Evolutionary conservation across 2,329 filamentous ascomycete genomes (phyloP).

Genomic region (Pestalotiopsis sp.): DNA sequence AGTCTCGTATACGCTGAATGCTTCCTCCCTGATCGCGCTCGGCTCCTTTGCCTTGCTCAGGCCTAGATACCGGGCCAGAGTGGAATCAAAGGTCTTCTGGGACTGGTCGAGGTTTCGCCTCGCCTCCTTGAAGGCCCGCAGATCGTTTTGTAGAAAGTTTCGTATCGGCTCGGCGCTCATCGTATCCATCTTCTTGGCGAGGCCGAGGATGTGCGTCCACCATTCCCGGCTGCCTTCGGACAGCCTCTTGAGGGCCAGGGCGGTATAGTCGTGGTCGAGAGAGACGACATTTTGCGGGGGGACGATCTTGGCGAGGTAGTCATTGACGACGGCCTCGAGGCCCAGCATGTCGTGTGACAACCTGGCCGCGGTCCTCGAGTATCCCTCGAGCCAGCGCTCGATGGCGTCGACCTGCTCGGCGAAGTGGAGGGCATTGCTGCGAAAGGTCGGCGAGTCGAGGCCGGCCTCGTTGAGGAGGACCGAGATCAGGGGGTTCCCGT

Average conservation of each 20-base stretch:
- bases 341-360: constrained; percentile 65
- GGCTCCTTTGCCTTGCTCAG: constrained; percentile 95
- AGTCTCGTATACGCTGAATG: constrained; percentile 92
- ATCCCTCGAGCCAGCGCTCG: constrained; percentile 84
- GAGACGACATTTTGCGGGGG: constrained; percentile 76
- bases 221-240: constrained; percentile 86
- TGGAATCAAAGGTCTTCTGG: constrained; percentile 83
- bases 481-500: constrained; percentile 55
- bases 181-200: constrained; percentile 76
- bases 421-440: constrained; percentile 84
- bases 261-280: constrained; percentile 92
- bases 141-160: constrained; percentile 74
- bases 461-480: constrained; percentile 92
- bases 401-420: constrained; percentile 88
- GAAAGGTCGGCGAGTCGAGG: constrained; percentile 94
- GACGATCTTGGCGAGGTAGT: constrained; percentile 75
- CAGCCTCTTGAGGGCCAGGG: constrained; percentile 82
- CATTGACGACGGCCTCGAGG: constrained; percentile 79
- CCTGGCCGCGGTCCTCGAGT: constrained; percentile 55
- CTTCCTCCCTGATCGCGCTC: constrained; percentile 88
- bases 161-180: constrained; percentile 82
- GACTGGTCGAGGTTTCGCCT: constrained; percentile 74
- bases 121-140: constrained; percentile 85
- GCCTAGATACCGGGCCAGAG: constrained; percentile 77
- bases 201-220: constrained; percentile 76